A percentile compares a stretch with the other conserved stretches of the same genome.
phyloP scores from a whole-genome alignment of 1,284 basidiomycete species.

The Trametes hirsuta region DNA sequence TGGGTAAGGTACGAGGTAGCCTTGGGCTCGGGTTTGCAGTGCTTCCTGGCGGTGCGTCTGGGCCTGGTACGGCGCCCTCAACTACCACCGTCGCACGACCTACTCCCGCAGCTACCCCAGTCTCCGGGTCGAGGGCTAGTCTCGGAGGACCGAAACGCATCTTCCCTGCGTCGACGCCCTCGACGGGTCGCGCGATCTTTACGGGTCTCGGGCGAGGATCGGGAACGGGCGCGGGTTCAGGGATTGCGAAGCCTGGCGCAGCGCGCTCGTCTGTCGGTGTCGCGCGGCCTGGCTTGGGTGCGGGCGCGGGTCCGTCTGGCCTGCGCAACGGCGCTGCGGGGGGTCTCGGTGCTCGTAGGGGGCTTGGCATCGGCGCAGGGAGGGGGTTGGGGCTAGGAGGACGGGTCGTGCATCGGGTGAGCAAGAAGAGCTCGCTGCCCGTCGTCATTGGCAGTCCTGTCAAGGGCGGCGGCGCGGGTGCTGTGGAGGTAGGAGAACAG shows the following conservation, averaged over 20 bases:
- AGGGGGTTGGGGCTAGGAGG: constrained; percentile 3
- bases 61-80: neutral
- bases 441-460: constrained; percentile 40
- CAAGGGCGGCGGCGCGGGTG: constrained; percentile 29
- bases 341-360: neutral
- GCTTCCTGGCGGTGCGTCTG: neutral
- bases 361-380: neutral
- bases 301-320: no score
- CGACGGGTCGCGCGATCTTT: constrained; percentile 6
- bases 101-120: no score
- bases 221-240: neutral
- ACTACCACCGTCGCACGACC: neutral
- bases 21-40: neutral
- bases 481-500: neutral
- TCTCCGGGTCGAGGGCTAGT: no score
- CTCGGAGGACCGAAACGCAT: neutral
- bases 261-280: neutral
- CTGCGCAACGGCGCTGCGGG: no score
- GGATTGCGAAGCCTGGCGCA: neutral
- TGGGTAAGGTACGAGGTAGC: constrained; percentile 8
- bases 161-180: neutral
- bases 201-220: constrained; percentile 2
- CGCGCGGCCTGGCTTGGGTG: neutral
- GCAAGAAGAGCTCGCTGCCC: constrained; percentile 66
- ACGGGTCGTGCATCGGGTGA: constrained; percentile 51